Base-by-base conservation (phyloP, 192 early-diverging fungal species). In the Coemansia umbellata region DNA sequence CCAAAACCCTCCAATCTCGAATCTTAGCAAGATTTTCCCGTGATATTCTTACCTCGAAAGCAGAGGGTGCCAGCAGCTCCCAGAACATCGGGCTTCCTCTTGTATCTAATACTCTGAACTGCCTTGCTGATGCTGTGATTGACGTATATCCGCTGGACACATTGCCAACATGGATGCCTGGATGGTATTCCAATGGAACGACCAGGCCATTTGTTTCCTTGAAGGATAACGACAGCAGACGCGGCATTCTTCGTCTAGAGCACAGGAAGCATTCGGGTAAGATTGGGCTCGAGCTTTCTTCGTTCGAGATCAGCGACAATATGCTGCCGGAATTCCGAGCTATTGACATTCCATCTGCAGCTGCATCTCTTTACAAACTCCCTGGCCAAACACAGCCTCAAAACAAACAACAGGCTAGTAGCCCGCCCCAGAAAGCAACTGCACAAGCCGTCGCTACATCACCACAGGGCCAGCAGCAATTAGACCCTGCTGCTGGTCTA, bases 401-500 rank as follows among this genome's bases (percentile, higher is more conserved):
- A 4, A 6, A 31, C 4, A 37, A 37, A 9, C 8, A 21, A 5
- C 26, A 27, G 17, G 18, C 6, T 11, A 10, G 47, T 36, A 15
- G 32, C 23, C 3, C 27, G 8, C 23, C 4, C 11, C n/a, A 60
- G 13, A 14, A 15, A 7, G 13, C 43, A 13, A 45, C 13, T 15
- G 24, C 24, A 15, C n/a, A n/a, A n/a, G n/a, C n/a, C n/a, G n/a
- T n/a, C n/a, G 43, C 11, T 26, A 27, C 24, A 5, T 13, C 13
- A 11, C 17, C 27, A n/a, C 21, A 58, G 40, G 23, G 31, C 8
- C 21, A 45, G 13, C 21, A 28, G 2, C 43, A 45, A 24, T 28
- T 69, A 9, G 88, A 91, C 57, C 89, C 87, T 6, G 73, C 85
- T n/a, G 83, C 83, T 24, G 86, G 89, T 37, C 69, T 95, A 26